Conservation (phyloP, 1,284 basidiomycete species). For the Tilletia walkeri region DNA sequence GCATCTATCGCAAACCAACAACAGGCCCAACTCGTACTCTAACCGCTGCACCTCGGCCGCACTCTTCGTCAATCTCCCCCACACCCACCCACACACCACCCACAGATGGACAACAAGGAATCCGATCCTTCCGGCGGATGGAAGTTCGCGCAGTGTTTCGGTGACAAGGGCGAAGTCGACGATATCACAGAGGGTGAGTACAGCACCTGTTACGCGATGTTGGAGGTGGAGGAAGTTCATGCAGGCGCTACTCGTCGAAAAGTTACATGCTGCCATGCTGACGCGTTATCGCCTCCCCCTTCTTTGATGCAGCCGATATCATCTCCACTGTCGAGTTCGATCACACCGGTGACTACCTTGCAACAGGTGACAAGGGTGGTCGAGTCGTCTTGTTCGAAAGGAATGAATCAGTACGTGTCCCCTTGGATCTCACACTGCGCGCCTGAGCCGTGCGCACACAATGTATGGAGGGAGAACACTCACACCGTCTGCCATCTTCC, state of each 20-base stretch:
- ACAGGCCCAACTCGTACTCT: no score
- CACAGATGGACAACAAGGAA: slow-evolving; percentile 42
- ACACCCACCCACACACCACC: not conserved
- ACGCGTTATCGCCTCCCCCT: not conserved
- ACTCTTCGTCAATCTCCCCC: not conserved
- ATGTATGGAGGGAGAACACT: not conserved
- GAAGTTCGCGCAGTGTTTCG: slow-evolving; percentile 99
- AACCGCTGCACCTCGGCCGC: no score
- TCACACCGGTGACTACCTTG: slow-evolving; percentile 97
- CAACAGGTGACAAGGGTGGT: slow-evolving; percentile 97
- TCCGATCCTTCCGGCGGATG: slow-evolving; percentile 61
- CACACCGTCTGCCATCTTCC: not conserved
- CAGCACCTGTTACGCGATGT: no score
- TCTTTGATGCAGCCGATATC: slow-evolving; percentile 70
- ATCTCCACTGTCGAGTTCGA: slow-evolving; percentile 94
- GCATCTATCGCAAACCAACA: no score
- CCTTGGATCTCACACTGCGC: no score
- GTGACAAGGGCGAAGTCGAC: slow-evolving; percentile 74
- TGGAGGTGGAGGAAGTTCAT: no score
- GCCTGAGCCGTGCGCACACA: not conserved
- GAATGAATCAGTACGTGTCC: slow-evolving; percentile 80
- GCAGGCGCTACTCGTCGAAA: not conserved
- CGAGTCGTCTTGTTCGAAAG: slow-evolving; percentile 98
- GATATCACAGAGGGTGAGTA: slow-evolving; percentile 93
- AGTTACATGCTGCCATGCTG: not conserved